Base-by-base conservation (phyloP, 2,329 filamentous ascomycete species). In the Peltaster fructicola region DNA sequence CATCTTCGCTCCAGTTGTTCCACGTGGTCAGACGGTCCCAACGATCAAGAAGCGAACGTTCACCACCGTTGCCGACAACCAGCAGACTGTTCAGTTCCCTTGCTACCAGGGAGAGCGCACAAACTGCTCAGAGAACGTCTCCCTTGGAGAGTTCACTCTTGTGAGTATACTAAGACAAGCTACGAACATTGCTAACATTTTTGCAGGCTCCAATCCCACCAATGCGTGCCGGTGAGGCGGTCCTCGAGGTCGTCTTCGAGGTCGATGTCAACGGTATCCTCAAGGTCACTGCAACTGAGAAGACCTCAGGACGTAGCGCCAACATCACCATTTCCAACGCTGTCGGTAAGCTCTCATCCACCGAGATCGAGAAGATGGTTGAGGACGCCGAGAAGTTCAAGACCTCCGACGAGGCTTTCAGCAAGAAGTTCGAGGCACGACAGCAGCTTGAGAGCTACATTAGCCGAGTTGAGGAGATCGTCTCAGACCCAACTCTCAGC, bases 301-400 rank as follows among this genome's bases (percentile, higher is more conserved):
- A 98, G 74, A 85, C 81, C 44, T 92, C 88, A 16, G 88, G 88
- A 49, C 84, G 88, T 56, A 88, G 69, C 51, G 88, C 88, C 61
- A 98, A 98, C 73, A 98, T 98, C 58, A 98, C 88, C 54, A 98
- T 98, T 61, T 81, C 80, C 61, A 98, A 98, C 73, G 92, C 88
- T 32, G 85, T 98, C 48, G 88, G 88, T 57, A 98, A 98, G 69
- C 80, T 98, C 42, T 92, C 82, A 36, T 78, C 75, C 26, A 60
- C 61, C 35, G 88, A 98, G 64, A 98, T 98, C 40, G 88, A 98
- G 68, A 82, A 72, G 65, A 95, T 95, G 85, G 81, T 98, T 56
- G 77, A 63, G 55, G 79, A 98, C 45, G 88, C 88, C 48, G 82
- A 85, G 65, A 90, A 91, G 63, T 98, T 93, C 78, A 98, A 98